A percentile compares a stretch with the other conserved stretches of the same genome.
Evolutionary conservation across 306 rosid genomes (phyloP).

Genomic region (Nissolia schottii): DNA sequence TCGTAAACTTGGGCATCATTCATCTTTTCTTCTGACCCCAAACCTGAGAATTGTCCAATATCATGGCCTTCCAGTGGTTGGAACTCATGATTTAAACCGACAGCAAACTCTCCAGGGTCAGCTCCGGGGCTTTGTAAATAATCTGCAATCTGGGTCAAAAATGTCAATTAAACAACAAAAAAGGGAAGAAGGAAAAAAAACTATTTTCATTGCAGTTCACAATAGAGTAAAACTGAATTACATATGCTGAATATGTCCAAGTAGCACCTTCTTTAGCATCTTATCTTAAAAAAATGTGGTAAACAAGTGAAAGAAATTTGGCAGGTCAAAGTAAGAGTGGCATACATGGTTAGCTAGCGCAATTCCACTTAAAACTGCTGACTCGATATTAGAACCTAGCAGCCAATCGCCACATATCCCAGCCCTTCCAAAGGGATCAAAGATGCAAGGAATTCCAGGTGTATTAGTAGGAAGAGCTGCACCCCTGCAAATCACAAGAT

Average conservation of each 20-base stretch:
- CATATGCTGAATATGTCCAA: neutral
- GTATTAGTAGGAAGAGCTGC: constrained; percentile 90
- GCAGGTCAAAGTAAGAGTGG: constrained; percentile 6
- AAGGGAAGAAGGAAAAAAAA: too few species aligned
- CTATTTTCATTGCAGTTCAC: neutral
- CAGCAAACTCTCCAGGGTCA: constrained; percentile 49
- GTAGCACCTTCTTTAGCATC: neutral
- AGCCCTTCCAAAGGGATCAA: constrained; percentile 83
- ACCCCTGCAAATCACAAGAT: constrained; percentile 60
- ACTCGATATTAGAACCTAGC: constrained; percentile 84
- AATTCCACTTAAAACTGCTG: constrained; percentile 86
- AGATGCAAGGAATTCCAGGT: constrained; percentile 79
- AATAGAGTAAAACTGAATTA: constrained; percentile 11
- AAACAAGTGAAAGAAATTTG: neutral
- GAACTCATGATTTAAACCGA: constrained; percentile 66
- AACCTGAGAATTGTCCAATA: constrained; percentile 77
- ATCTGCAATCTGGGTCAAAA: constrained; percentile 64
- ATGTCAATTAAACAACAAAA: neutral
- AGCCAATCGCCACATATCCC: constrained; percentile 98
- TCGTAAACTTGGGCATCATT: constrained; percentile 32
- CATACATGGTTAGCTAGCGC: constrained; percentile 76
- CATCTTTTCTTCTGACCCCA: constrained; percentile 32
- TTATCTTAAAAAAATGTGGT: neutral
- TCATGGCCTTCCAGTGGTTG: constrained; percentile 63
- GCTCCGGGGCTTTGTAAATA: constrained; percentile 46